Percentiles rank a stretch among this genome's conserved stretches.
Evolutionary conservation across 495 filamentous ascomycete species (phyloP).

Genomic region (Aspergillus incahuasiensis): DNA sequence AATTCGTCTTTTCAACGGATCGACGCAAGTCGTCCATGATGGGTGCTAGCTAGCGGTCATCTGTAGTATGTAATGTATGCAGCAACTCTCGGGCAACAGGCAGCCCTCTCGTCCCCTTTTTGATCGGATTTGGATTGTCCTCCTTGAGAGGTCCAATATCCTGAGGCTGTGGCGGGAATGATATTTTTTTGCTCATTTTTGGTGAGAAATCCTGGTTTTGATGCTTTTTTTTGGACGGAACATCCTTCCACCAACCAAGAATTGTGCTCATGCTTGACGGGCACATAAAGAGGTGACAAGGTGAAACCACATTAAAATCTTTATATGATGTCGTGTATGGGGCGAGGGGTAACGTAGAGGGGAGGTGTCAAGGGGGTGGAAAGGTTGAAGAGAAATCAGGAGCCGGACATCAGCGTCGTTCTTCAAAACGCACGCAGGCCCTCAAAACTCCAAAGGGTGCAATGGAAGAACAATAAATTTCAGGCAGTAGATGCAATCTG

Average conservation of each 20-base stretch:
- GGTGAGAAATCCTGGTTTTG: constrained; percentile 6
- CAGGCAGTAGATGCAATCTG: constrained; percentile 33
- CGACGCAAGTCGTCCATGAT: constrained; percentile 7
- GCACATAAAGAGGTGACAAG: constrained; percentile 3
- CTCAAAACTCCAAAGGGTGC: constrained; percentile 7
- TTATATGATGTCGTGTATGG: constrained; percentile 10
- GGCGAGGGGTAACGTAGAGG: neutral
- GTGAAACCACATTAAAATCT: constrained; percentile 36
- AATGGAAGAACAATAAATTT: constrained; percentile 20
- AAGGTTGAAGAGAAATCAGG: constrained; percentile 15
- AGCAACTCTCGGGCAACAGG: neutral
- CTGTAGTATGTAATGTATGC: neutral
- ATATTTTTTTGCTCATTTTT: constrained; percentile 11
- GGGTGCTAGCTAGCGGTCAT: constrained; percentile 3
- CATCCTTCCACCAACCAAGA: constrained; percentile 20
- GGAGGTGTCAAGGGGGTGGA: constrained; percentile 4
- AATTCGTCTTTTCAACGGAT: constrained; percentile 15
- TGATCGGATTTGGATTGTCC: neutral
- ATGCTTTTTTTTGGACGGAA: constrained; percentile 24
- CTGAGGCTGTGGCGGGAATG: neutral
- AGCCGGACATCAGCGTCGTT: neutral
- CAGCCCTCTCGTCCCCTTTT: constrained; percentile 9
- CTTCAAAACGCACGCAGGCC: neutral
- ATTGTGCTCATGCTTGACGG: neutral
- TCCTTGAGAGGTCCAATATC: constrained; percentile 7